Base-by-base conservation (phyloP, 768 basidiomycete genomes). In the Lanmaoa rubissima region DNA sequence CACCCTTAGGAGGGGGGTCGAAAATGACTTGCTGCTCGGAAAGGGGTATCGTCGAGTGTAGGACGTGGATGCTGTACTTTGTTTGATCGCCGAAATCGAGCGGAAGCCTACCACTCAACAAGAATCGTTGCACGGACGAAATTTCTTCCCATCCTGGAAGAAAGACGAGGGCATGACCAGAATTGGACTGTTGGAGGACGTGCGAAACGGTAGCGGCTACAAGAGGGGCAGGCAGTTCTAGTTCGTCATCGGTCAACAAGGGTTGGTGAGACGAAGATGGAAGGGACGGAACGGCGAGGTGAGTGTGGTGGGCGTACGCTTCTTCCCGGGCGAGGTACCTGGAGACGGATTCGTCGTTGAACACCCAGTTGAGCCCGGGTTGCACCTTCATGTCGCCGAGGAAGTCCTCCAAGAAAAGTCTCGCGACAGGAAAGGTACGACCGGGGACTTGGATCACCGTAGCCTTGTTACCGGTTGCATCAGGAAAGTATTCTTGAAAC, bases 111-210 rank as follows among this genome's bases (percentile, higher is more conserved):
- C 79, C 78, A 13, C 77, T 75, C 48, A 78, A 71, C n/a, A 95
- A 76, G 24, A 79, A 73, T 56, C 83, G 81, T 60, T 92, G 85
- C 13, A 92, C 84, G 7, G 80, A 75, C 49, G 79, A 78, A 50
- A 98, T 97, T 64, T 96, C 94, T 26, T 96, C 92, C 88, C 90
- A 92, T 24, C 93, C 93, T n/a, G 92, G 90, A 11, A 94, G 73
- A 77, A 97, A 96, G 21, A 94, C 92, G 46, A 96, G 80, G 43
- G 94, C 86, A 66, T 95, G 92, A 3, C 94, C 94, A 24, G 89
- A 87, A 36, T 87, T 78, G 0, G 94, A 87, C 40, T 75, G 76
- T 49, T 81, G 77, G 40, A 97, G 72, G 46, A 93, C 88, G 70
- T 93, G 84, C 0, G 87, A 79, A 66, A 98, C 81, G 26, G 87